Evolutionary conservation across 805 yeast species (phyloP), one percentile per base, ranked within the genome.

Genomic region (Lipomyces oligophaga): DNA sequence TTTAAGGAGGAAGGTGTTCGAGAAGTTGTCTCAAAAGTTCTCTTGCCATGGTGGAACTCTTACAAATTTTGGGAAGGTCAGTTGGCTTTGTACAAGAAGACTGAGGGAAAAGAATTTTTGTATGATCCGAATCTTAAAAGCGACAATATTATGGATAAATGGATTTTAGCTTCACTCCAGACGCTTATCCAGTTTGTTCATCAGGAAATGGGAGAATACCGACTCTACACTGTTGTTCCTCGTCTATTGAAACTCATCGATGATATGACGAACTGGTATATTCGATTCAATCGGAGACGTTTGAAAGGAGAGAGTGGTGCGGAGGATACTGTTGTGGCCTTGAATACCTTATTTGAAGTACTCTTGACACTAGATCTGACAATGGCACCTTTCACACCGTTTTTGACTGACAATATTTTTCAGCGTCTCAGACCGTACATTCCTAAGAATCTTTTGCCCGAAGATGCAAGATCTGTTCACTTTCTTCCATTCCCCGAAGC

Each of bases 371-470:
- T 93, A 63, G 83, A 80, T 41, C 81, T 97, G 66, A 94, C 96
- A 39, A 90, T 93, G 97, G 97, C 97, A 48, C 98, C 99, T 57
- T 93, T 93, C 72, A 89, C 97, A 43, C 99, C 99, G 57, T 94
- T 83, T 76, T 75, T 94, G 67, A 75, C 97, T 40, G 99, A 93
- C 63, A 79, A 78, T 62, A 85, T 93, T 60, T 93, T 89, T 71
- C 83, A 79, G 64, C 80, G 78, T 67, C 71, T 93, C 70, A 78
- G 74, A 63, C 72, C 70, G 38, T 79, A 70, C 58, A 83, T 82
- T 68, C 58, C 61, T 19, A 41, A 25, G 32, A 67, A 76, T n/a
- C 50, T 57, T 25, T 51, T 69, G 34, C 76, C 73, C 15, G 81
- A 76, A 33, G 95, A 88, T 62, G 65, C 67, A 40, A 80, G 89